These are phyloP conservation scores for Plasmodium knowlesi DNA, from an alignment of 169 alveolate species.

Conservation along the genomic window DNA sequence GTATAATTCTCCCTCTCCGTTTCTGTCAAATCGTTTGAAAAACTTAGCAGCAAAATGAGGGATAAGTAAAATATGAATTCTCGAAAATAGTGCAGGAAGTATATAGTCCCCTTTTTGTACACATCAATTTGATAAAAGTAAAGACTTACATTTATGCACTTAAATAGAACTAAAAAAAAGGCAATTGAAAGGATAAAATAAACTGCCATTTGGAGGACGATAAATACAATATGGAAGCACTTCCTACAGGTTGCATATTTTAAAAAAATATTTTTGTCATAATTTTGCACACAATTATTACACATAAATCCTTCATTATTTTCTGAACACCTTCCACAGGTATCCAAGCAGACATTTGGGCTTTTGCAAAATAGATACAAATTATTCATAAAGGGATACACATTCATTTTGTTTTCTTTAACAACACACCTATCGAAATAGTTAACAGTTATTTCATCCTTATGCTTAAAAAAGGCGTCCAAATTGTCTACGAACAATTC, in stretches of 20 bases:
- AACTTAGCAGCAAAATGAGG: constrained; percentile 44
- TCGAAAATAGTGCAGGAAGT: constrained; percentile 72
- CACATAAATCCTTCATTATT: constrained; percentile 60
- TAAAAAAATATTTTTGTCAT: constrained; percentile 69
- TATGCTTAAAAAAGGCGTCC: constrained; percentile 30
- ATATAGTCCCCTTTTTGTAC: constrained; percentile 46
- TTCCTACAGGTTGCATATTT: constrained; percentile 53
- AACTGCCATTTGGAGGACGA: constrained; percentile 5
- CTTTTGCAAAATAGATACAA: constrained; percentile 47
- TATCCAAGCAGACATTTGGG: constrained; percentile 53
- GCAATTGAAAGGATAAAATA: constrained; percentile 16
- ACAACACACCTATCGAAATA: constrained; percentile 39
- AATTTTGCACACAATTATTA: constrained; percentile 56
- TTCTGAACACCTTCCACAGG: constrained; percentile 67
- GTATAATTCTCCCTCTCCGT: constrained; percentile 43
- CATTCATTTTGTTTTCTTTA: constrained; percentile 30
- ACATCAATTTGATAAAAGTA: constrained; percentile 52
- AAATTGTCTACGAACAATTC: constrained; percentile 42
- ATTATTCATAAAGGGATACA: constrained; percentile 71
- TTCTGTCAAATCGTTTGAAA: constrained; percentile 74
- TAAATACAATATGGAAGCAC: constrained; percentile 27
- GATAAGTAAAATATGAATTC: constrained; percentile 60
- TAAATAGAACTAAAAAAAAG: constrained; percentile 36
- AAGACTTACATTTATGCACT: constrained; percentile 60
- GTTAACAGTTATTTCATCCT: constrained; percentile 16